These are phyloP conservation scores for Leccinum variicolor DNA, from an alignment of 768 basidiomycete genomes.

Conservation along the genomic window DNA sequence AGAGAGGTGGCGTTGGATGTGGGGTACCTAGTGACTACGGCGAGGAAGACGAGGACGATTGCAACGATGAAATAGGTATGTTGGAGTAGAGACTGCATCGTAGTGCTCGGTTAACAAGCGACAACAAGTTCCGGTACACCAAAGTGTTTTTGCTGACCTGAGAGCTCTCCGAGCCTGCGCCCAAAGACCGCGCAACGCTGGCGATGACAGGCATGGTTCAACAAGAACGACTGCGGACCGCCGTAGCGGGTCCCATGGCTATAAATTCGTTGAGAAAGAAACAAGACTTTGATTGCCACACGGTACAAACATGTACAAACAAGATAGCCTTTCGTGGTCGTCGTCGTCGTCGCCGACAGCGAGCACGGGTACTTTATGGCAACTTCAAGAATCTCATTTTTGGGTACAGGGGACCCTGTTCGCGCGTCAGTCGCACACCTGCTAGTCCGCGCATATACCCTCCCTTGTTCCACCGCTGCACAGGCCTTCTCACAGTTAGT, in stretches of 20 bases:
- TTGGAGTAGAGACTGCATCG: slow-evolving; percentile 18
- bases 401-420: slow-evolving; percentile 40
- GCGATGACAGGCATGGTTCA: slow-evolving; percentile 13
- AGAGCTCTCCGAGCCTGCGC: background rate
- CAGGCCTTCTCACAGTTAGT: slow-evolving; percentile 74
- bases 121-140: background rate
- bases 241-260: background rate
- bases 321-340: slow-evolving; percentile 29
- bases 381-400: slow-evolving; percentile 30
- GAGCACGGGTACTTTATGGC: slow-evolving; percentile 29
- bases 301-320: slow-evolving; percentile 17
- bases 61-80: slow-evolving; percentile 25
- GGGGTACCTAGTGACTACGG: slow-evolving; percentile 23
- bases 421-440: slow-evolving; percentile 66
- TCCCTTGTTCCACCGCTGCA: slow-evolving; percentile 76
- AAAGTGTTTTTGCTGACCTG: slow-evolving; percentile 12
- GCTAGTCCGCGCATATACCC: slow-evolving; percentile 58
- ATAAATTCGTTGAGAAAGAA: background rate
- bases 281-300: slow-evolving; percentile 18
- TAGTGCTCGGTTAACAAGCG: background rate
- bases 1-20: background rate
- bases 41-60: slow-evolving; percentile 5
- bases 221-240: background rate
- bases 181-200: slow-evolving; percentile 1
- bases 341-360: slow-evolving; percentile 30